Conservation (phyloP, 2,329 filamentous ascomycete species). For the Trichoderma endophyticum region DNA sequence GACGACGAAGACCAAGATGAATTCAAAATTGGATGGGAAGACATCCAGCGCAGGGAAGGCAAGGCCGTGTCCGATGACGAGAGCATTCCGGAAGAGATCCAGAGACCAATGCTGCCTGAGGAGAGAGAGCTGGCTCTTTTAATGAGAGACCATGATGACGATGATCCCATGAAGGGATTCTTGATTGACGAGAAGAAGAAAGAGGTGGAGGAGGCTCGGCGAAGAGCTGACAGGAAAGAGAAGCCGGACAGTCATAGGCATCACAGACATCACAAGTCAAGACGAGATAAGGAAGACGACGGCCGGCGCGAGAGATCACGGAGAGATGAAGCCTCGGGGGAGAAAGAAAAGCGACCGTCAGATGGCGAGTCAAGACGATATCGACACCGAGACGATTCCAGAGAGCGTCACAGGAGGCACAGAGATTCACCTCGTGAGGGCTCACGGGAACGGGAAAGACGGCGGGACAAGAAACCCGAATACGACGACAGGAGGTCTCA, state of each 20-base stretch:
- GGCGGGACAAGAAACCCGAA: conserved; percentile 25
- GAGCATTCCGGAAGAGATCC: conserved; percentile 39
- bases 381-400: conserved; percentile 30
- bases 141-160: conserved; percentile 80
- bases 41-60: conserved; percentile 54
- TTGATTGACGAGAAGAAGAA: conserved; percentile 88
- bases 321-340: conserved; percentile 36
- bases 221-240: conserved; percentile 48
- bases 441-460: conserved; percentile 24
- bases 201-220: conserved; percentile 69
- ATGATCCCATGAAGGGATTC: conserved; percentile 96
- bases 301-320: conserved; percentile 34
- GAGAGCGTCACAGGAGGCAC: conserved; percentile 27
- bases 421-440: conserved; percentile 7
- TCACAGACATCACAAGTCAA: conserved; percentile 45
- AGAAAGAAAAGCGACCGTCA: conserved; percentile 27
- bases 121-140: conserved; percentile 75
- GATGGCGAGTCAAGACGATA: conserved; percentile 32
- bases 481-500: conserved; percentile 24
- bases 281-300: conserved; percentile 32
- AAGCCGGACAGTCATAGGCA: conserved; percentile 47
- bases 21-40: conserved; percentile 56
- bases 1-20: conserved; percentile 71
- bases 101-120: conserved; percentile 69
- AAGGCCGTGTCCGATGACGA: conserved; percentile 43